Evolutionary conservation across 139 green algal genomes (phyloP).

Genomic region (Picochlorum sp.): DNA sequence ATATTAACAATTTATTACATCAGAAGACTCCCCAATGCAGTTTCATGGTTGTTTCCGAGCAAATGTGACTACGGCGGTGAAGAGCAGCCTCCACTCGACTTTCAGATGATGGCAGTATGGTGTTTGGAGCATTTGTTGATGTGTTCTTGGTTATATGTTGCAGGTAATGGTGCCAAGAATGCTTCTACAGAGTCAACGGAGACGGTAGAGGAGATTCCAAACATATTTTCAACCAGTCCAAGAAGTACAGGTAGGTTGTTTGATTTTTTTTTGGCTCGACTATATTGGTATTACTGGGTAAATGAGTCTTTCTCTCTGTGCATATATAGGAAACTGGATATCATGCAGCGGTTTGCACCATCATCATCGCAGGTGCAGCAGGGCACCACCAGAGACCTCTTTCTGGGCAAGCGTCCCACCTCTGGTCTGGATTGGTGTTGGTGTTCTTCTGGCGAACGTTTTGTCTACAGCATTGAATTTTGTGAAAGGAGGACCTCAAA

Average conservation of each 20-base stretch:
- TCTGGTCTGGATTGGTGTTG: slow-evolving; percentile 26
- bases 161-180: neutral
- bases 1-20: too few relatives aligned
- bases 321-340: too few relatives aligned
- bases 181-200: neutral
- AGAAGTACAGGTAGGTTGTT: neutral
- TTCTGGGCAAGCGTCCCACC: slow-evolving; percentile 25
- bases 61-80: too few relatives aligned
- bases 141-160: neutral
- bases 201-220: slow-evolving; percentile 4
- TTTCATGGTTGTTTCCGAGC: too few relatives aligned
- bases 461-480: slow-evolving; percentile 16
- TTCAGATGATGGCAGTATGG: too few relatives aligned
- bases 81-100: too few relatives aligned
- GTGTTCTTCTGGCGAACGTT: slow-evolving; percentile 20
- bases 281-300: neutral
- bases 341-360: too few relatives aligned
- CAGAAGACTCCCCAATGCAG: too few relatives aligned
- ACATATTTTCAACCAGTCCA: slow-evolving; percentile 18
- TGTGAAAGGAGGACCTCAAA: slow-evolving; percentile 23
- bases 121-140: too few relatives aligned
- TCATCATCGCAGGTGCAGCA: neutral
- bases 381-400: neutral
- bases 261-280: neutral
- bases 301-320: neutral